phyloP scores from a whole-genome alignment of 2,329 filamentous ascomycete genomes.

The Epichloe bromicola region DNA sequence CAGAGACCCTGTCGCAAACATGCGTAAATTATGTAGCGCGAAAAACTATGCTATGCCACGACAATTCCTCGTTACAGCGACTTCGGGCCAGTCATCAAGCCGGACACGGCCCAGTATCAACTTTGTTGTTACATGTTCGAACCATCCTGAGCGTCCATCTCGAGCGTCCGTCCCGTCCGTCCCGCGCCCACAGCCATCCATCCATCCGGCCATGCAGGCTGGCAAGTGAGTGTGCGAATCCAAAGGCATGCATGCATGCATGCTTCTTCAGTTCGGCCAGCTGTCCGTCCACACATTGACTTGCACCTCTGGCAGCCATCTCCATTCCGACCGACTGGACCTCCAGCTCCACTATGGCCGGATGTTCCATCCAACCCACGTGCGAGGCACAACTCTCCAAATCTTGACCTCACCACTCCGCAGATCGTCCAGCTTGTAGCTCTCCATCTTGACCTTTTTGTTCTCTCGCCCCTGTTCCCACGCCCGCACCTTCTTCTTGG shows the following conservation, averaged over 20 bases:
- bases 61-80: background rate
- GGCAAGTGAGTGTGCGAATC: background rate
- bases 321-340: slow-evolving; percentile 1
- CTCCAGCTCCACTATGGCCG: slow-evolving; percentile 34
- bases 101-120: background rate
- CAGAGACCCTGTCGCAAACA: background rate
- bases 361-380: slow-evolving; percentile 82
- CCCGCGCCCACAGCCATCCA: too few relatives aligned
- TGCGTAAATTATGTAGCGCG: background rate
- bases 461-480: slow-evolving; percentile 94
- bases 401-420: slow-evolving; percentile 91
- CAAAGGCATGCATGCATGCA: background rate
- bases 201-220: too few relatives aligned
- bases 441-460: slow-evolving; percentile 90
- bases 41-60: slow-evolving; percentile 2
- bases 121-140: background rate
- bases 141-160: too few relatives aligned
- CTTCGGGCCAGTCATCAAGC: background rate
- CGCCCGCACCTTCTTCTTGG: slow-evolving; percentile 90
- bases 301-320: slow-evolving; percentile 4
- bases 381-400: slow-evolving; percentile 86
- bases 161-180: too few relatives aligned
- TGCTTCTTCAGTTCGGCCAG: background rate
- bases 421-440: slow-evolving; percentile 85
- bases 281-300: slow-evolving; percentile 2